Percentiles rank a stretch among this genome's conserved stretches.
Evolutionary conservation across 1,284 basidiomycete genomes (phyloP).

Genomic region (Leccinum insolens): DNA sequence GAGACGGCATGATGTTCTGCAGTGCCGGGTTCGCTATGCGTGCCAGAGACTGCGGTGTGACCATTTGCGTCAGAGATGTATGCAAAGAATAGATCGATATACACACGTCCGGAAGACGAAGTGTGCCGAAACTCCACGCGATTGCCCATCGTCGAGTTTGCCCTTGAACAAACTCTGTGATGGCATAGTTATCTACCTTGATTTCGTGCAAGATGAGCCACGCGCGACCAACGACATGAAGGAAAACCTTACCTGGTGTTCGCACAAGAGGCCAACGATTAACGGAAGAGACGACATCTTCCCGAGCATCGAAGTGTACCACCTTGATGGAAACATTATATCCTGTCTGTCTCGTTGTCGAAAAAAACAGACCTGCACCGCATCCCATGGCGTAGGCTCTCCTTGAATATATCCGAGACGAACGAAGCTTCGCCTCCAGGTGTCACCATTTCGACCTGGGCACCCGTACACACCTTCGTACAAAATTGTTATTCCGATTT

Average conservation of each 20-base stretch:
- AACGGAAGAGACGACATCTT: slow-evolving; percentile 75
- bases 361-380: slow-evolving; percentile 51
- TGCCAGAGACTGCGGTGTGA: slow-evolving; percentile 44
- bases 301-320: slow-evolving; percentile 93
- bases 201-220: slow-evolving; percentile 4
- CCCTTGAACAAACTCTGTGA: slow-evolving; percentile 84
- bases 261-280: slow-evolving; percentile 61
- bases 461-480: slow-evolving; percentile 75
- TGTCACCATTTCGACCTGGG: slow-evolving; percentile 85
- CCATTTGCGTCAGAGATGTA: slow-evolving; percentile 3
- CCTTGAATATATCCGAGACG: slow-evolving; percentile 75
- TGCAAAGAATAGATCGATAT: slow-evolving; percentile 1
- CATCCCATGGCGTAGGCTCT: slow-evolving; percentile 55
- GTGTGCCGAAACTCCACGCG: slow-evolving; percentile 76
- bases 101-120: slow-evolving; percentile 77
- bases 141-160: slow-evolving; percentile 89
- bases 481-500: slow-evolving; percentile 3
- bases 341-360: not conserved
- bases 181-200: slow-evolving; percentile 83
- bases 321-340: slow-evolving; percentile 47
- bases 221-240: not conserved
- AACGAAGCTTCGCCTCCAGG: slow-evolving; percentile 85
- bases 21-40: slow-evolving; percentile 50
- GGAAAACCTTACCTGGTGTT: slow-evolving; percentile 45
- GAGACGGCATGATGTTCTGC: slow-evolving; percentile 54